A percentile compares a stretch with the other conserved stretches of the same genome.
Evolutionary conservation across 768 basidiomycete species (phyloP).

Genomic region (Tubosaeta sp.): DNA sequence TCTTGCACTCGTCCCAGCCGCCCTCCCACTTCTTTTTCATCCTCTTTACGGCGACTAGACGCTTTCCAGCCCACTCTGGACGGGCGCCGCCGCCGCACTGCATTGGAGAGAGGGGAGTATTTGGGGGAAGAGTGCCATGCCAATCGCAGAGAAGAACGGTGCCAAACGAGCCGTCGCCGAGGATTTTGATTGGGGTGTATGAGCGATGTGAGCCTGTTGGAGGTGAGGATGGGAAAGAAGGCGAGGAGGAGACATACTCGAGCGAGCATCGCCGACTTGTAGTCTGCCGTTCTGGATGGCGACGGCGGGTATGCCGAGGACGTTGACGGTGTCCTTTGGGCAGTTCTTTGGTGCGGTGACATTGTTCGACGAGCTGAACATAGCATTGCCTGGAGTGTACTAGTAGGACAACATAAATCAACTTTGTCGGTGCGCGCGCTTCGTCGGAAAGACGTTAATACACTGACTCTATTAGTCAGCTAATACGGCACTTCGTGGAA

Average conservation of each 20-base stretch:
- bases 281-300: slow-evolving; percentile 65
- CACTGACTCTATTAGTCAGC: slow-evolving; percentile 18
- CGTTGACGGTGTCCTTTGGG: slow-evolving; percentile 58
- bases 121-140: slow-evolving; percentile 92
- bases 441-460: not conserved
- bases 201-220: slow-evolving; percentile 72
- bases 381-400: slow-evolving; percentile 30
- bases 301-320: slow-evolving; percentile 74
- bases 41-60: slow-evolving; percentile 93
- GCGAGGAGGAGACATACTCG: slow-evolving; percentile 47
- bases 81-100: slow-evolving; percentile 89
- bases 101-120: slow-evolving; percentile 90
- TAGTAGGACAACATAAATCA: slow-evolving; percentile 18
- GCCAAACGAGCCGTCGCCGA: slow-evolving; percentile 98
- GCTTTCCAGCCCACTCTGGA: slow-evolving; percentile 92
- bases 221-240: slow-evolving; percentile 2
- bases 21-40: slow-evolving; percentile 99
- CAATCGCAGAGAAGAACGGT: slow-evolving; percentile 99
- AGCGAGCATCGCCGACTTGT: slow-evolving; percentile 67
- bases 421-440: not conserved
- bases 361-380: slow-evolving; percentile 32
- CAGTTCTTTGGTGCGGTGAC: slow-evolving; percentile 23
- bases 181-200: slow-evolving; percentile 92
- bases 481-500: slow-evolving; percentile 90
- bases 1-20: slow-evolving; percentile 96